phyloP scores from a whole-genome alignment of 495 filamentous ascomycete genomes.

The Cercophora newfieldiana region DNA sequence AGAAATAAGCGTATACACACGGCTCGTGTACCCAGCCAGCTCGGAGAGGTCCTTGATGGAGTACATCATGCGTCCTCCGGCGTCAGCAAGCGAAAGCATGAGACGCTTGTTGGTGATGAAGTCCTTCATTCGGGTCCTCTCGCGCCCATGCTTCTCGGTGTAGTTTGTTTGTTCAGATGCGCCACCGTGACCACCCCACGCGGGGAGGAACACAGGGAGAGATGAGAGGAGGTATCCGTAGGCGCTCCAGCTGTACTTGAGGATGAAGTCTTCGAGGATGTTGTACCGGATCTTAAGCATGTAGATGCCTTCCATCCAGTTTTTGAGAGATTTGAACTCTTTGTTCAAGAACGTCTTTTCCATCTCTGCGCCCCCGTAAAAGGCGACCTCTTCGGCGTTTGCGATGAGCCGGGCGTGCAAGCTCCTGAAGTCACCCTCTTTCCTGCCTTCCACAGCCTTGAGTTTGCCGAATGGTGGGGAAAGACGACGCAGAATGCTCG shows the following conservation, averaged over 20 bases:
- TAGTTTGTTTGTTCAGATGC: constrained; percentile 58
- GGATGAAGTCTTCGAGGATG: constrained; percentile 96
- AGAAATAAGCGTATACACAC: constrained; percentile 92
- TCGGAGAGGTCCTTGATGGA: constrained; percentile 98
- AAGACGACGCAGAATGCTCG: constrained; percentile 78
- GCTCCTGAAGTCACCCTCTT: constrained; percentile 90
- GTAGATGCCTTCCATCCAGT: constrained; percentile 96
- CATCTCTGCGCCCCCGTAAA: constrained; percentile 92
- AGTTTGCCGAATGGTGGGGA: constrained; percentile 96
- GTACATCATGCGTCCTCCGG: constrained; percentile 98
- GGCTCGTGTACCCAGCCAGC: constrained; percentile 90
- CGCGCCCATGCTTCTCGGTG: constrained; percentile 55
- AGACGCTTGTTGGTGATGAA: constrained; percentile 99
- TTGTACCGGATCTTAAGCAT: constrained; percentile 96
- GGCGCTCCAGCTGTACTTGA: constrained; percentile 98
- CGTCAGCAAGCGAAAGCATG: constrained; percentile 96
- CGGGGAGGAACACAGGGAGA: constrained; percentile 89
- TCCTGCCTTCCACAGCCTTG: constrained; percentile 89
- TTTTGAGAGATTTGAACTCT: constrained; percentile 86
- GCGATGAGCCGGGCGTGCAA: constrained; percentile 89
- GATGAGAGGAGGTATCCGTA: constrained; percentile 94
- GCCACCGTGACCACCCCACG: constrained; percentile 84
- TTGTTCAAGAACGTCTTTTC: constrained; percentile 86
- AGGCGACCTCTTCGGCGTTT: constrained; percentile 98
- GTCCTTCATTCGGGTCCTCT: constrained; percentile 89